Evolutionary conservation across 768 basidiomycete species (phyloP), one percentile per base, ranked within the genome.

Genomic region (Kwoniella dejecticola): DNA sequence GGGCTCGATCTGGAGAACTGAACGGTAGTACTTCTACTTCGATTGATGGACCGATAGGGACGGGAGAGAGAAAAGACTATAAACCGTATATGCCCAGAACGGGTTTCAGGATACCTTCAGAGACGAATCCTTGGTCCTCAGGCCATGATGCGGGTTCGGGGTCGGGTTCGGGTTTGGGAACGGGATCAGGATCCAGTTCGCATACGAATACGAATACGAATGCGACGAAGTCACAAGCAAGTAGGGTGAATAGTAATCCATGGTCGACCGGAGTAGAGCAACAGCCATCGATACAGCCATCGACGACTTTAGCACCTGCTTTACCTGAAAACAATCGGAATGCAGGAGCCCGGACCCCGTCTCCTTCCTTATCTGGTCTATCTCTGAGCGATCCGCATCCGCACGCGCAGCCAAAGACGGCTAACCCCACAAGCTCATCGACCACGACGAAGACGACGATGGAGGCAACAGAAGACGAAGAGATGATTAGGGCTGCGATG

Each of bases 41-140:
- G 7, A 29, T 15, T 54, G 36, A 15, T 11, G 36, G 50, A 23
- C 11, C 30, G 27, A 19, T 7, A 33, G 29, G 29, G 0, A 47
- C 29, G 13, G 38, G 29, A 48, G 24, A 31, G 3, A 26, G 33
- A 21, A 46, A 33, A 7, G 46, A 57, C 7, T 57, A 57, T 57
- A 47, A 29, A 31, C 40, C 57, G 11, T 50, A 53, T 45, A 56
- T 31, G 2, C 49, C 62, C 6, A 38, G 31, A n/a, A 19, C 52
- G 23, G 52, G 24, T 13, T 33, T 68, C 36, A 48, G 70, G 17
- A 50, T 69, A 36, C 73, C 73, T 21, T 70, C 68, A 1, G 69
- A 75, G 31, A 64, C 44, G 15, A 74, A 77, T 57, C 75, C 75
- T 13, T 77, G 75, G 75, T 48, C 59, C n/a, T n/a, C n/a, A n/a